Evolutionary conservation across 2,329 filamentous ascomycete species (phyloP), one percentile per base, ranked within the genome.

Genomic region (Berkeleyomyces basicola): DNA sequence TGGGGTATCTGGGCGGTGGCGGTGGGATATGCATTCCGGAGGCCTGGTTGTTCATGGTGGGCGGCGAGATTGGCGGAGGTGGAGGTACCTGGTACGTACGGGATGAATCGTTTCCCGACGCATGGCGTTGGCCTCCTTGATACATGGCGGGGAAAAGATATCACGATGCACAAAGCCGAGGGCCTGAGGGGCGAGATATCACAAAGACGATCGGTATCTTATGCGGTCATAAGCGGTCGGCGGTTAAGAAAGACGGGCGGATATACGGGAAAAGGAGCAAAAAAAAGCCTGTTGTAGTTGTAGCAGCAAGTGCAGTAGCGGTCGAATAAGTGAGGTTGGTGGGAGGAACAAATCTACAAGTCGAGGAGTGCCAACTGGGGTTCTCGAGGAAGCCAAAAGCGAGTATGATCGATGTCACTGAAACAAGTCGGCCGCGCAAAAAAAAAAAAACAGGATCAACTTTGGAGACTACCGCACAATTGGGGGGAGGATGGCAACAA

Each of bases 101-200:
- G 66, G 76, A 73, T 65, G 75, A 74, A 68, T 83, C 79, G 66
- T 70, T 71, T 69, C 71, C 72, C 70, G 74, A 73, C 67, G 72
- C 73, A 73, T 77, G 75, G 70, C 79, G 74, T 70, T 81, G 79
- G 58, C 75, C 72, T 67, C 76, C 76, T 69, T 77, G 76, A 72
- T 82, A 83, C 81, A 83, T 83, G 71, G 66, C 72, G 69, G 69
- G 68, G 67, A 70, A 64, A 62, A 66, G 63, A 70, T 66, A 79
- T 79, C 59, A 83, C 79, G 66, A 89, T 88, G 75, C 90, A 23
- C 23, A 88, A 69, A 81, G 78, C 40, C 51, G 3, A 36, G 51
- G 33, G 31, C 51, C 2, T 7, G 11, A 31, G n/a, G 33, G 33
- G 14, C 31, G 51, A 31, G 11, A 55, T 55, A 16, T 11, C 42